Conservation (phyloP, 129 eudicot species). For the Flaveria linearis region DNA sequence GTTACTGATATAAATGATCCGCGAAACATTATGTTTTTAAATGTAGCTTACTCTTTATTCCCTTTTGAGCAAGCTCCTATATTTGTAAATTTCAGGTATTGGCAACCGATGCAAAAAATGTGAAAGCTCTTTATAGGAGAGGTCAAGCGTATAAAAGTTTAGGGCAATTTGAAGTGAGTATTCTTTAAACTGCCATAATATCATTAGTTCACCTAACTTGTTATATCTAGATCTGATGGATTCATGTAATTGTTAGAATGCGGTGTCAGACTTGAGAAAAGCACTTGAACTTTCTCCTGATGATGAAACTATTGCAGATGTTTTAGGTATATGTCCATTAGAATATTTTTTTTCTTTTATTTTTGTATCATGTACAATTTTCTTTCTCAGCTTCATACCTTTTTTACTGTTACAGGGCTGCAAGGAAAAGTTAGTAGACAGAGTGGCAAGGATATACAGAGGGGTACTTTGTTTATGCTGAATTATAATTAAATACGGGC, state of each 20-base stretch:
- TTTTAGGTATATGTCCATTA: constrained; percentile 55
- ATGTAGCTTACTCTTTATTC: not conserved
- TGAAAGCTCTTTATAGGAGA: constrained; percentile 95
- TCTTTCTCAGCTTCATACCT: not conserved
- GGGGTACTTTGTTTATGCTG: constrained; percentile 44
- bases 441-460: constrained; percentile 47
- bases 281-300: constrained; percentile 89
- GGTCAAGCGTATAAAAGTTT: constrained; percentile 89
- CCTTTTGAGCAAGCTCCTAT: constrained; percentile 1
- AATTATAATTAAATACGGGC: constrained; percentile 10
- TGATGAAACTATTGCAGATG: constrained; percentile 91
- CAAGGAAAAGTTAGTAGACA: constrained; percentile 49
- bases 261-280: constrained; percentile 67
- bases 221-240: constrained; percentile 20
- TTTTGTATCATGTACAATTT: not conserved
- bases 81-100: constrained; percentile 60
- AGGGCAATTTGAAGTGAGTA: constrained; percentile 71
- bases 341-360: not conserved
- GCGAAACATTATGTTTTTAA: not conserved
- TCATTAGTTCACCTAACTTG: not conserved
- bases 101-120: constrained; percentile 63
- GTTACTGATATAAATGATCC: not conserved
- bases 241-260: constrained; percentile 47
- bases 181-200: constrained; percentile 6
- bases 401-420: constrained; percentile 48